phyloP scores from a whole-genome alignment of 345 rosid species.

The Gossypium australe region DNA sequence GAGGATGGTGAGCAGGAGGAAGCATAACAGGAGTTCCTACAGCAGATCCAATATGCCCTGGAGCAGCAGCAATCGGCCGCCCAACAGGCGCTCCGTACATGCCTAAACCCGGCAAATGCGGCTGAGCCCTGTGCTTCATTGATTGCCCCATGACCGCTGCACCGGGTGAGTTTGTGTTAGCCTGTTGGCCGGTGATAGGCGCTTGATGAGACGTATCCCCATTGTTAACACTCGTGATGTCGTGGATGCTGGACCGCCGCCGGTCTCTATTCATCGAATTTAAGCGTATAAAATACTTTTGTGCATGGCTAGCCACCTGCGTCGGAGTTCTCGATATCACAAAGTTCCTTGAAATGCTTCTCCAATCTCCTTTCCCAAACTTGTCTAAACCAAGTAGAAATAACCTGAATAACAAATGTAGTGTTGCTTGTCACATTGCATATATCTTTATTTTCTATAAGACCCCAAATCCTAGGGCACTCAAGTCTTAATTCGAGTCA shows the following conservation, averaged over 20 bases:
- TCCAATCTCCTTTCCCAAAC: constrained; percentile 97
- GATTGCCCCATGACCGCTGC: constrained; percentile 28
- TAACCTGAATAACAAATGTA: constrained; percentile 35
- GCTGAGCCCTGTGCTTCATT: constrained; percentile 43
- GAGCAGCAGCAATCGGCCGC: constrained; percentile 51
- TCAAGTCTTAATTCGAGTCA: no score
- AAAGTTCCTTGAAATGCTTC: constrained; percentile 88
- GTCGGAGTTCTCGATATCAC: constrained; percentile 91
- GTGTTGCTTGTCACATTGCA: not conserved
- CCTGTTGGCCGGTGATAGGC: constrained; percentile 67
- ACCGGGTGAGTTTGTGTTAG: constrained; percentile 28
- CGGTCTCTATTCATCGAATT: constrained; percentile 84
- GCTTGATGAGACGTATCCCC: constrained; percentile 45
- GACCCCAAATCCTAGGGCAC: not conserved
- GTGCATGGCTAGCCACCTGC: constrained; percentile 96
- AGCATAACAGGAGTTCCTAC: constrained; percentile 94
- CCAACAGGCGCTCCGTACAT: constrained; percentile 76
- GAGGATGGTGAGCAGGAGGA: constrained; percentile 58
- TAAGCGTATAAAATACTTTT: constrained; percentile 77
- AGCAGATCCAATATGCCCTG: constrained; percentile 70
- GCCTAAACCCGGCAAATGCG: constrained; percentile 50
- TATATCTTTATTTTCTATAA: not conserved
- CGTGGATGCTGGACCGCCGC: constrained; percentile 90
- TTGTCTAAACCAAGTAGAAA: constrained; percentile 85
- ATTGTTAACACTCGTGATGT: constrained; percentile 66